phyloP scores from a whole-genome alignment of 108 stramenopile species.

The Cyclostephanos tholiformis region DNA sequence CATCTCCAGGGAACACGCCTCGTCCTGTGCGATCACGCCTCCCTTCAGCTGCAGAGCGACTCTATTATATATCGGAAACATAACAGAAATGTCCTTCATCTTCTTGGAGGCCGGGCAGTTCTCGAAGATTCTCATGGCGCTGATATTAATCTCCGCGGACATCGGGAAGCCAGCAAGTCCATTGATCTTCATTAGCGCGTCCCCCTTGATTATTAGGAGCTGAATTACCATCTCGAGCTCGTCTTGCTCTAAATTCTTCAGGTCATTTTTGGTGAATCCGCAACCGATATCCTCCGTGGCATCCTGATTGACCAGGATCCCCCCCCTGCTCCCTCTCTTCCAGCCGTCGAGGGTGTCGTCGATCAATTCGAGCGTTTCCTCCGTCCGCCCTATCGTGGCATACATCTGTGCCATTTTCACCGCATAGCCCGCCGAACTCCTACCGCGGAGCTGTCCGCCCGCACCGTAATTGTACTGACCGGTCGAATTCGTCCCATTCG shows the following conservation, averaged over 20 bases:
- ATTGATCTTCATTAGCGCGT: constrained; percentile 26
- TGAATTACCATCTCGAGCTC: constrained; percentile 41
- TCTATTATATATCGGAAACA: constrained; percentile 38
- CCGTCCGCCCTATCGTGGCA: constrained; percentile 29
- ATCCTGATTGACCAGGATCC: constrained; percentile 13
- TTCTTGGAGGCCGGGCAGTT: constrained; percentile 32
- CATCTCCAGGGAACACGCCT: constrained; percentile 31
- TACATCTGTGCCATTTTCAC: constrained; percentile 48
- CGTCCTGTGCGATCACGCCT: constrained; percentile 34
- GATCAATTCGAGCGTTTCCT: constrained; percentile 28
- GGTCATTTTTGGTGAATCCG: constrained; percentile 36
- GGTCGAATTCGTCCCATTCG: neutral
- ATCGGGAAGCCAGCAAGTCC: constrained; percentile 20
- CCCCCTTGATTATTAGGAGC: constrained; percentile 29
- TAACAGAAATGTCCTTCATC: constrained; percentile 35
- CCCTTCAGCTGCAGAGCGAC: constrained; percentile 32
- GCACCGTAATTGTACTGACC: neutral
- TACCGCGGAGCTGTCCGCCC: constrained; percentile 1
- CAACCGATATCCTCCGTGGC: constrained; percentile 28
- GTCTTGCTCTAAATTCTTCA: constrained; percentile 26
- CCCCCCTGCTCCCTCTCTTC: constrained; percentile 16
- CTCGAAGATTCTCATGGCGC: constrained; percentile 40
- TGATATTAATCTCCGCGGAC: constrained; percentile 32
- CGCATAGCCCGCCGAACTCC: constrained; percentile 33
- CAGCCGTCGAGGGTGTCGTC: constrained; percentile 35